A percentile compares a stretch with the other conserved stretches of the same genome.
Conservation (phyloP, 73 alveolate genomes). For the Paramecium primaurelia region DNA sequence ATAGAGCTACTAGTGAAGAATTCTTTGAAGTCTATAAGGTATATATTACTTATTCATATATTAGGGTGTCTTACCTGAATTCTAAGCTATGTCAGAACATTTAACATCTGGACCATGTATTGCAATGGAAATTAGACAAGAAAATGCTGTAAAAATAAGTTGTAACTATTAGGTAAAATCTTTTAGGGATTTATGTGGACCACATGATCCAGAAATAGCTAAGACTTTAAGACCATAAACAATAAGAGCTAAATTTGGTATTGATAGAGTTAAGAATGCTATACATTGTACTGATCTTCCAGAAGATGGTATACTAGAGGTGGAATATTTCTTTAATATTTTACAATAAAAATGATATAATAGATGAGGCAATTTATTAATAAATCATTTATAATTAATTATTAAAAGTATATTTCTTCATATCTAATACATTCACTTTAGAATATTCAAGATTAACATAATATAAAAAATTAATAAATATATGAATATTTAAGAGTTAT, state of each 20-base stretch:
- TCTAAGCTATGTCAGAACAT: conserved; percentile 87
- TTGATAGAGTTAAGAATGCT: conserved; percentile 93
- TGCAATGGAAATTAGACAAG: conserved; percentile 95
- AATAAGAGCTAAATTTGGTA: conserved; percentile 95
- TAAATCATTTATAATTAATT: neutral
- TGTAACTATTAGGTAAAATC: conserved; percentile 42
- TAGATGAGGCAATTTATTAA: neutral
- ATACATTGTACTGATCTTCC: conserved; percentile 97
- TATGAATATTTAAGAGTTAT: neutral
- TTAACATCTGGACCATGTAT: conserved; percentile 92
- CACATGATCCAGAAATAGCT: conserved; percentile 99
- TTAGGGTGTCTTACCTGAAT: conserved; percentile 97
- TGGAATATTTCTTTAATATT: conserved; percentile 86
- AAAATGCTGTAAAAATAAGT: conserved; percentile 77
- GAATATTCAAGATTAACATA: neutral
- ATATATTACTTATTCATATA: neutral
- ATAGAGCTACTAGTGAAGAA: conserved; percentile 93
- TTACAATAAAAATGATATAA: conserved; percentile 59
- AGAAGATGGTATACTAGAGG: conserved; percentile 97
- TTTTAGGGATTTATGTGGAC: conserved; percentile 93
- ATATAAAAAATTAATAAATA: neutral
- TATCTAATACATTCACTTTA: neutral
- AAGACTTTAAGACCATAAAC: conserved; percentile 94
- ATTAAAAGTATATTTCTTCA: neutral
- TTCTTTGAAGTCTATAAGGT: conserved; percentile 94